Evolutionary conservation across 257 asterid species (phyloP).

Genomic region (Fraxinus quadrangulata): DNA sequence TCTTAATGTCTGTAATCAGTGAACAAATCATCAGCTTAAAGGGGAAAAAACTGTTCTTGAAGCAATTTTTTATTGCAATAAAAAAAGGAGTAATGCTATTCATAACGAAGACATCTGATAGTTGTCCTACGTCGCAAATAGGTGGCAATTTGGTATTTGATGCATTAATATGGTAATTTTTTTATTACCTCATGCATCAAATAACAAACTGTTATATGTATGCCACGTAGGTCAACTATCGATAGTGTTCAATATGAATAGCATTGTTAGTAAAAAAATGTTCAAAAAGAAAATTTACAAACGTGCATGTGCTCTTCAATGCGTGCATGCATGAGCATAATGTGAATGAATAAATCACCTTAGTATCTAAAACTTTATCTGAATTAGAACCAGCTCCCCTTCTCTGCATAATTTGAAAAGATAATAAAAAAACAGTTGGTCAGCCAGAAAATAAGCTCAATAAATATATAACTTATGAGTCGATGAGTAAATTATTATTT

Average conservation of each 20-base stretch:
- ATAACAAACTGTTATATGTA: too few species aligned
- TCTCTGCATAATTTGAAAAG: conserved; percentile 57
- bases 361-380: conserved; percentile 71
- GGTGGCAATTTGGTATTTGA: too few species aligned
- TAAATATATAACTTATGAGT: too few species aligned
- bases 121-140: too few species aligned
- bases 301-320: background rate
- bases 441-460: conserved; percentile 3
- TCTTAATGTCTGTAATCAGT: conserved; percentile 70
- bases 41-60: background rate
- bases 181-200: too few species aligned
- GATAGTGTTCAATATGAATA: too few species aligned
- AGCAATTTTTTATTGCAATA: background rate
- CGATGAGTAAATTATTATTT: background rate
- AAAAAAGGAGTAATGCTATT: too few species aligned
- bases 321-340: conserved; percentile 37
- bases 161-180: too few species aligned
- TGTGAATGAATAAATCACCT: conserved; percentile 50
- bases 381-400: conserved; percentile 69
- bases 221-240: too few species aligned
- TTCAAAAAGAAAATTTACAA: background rate
- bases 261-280: background rate
- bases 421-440: conserved; percentile 8
- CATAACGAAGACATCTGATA: too few species aligned
- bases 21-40: conserved; percentile 11